A percentile compares a stretch with the other conserved stretches of the same genome.
Conservation (phyloP, 179 eudicot species). For the Beta macrorhiza region DNA sequence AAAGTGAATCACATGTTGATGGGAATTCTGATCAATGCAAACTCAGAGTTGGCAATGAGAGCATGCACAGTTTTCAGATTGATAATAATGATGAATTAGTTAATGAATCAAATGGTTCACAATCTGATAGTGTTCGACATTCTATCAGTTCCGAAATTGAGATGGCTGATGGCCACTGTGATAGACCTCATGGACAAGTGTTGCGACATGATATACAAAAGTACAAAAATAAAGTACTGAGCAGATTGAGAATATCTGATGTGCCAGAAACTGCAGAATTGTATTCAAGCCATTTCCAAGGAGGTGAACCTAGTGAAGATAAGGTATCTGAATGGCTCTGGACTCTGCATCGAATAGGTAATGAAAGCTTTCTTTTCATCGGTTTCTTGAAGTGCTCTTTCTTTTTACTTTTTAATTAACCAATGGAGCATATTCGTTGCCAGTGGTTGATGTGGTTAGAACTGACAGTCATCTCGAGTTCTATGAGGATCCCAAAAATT, state of each 20-base stretch:
- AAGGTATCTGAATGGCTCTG: constrained; percentile 97
- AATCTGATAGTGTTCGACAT: constrained; percentile 31
- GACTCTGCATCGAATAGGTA: constrained; percentile 96
- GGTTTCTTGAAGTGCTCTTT: background rate
- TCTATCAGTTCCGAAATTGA: constrained; percentile 51
- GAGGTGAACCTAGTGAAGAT: constrained; percentile 52
- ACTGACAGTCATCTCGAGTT: constrained; percentile 94
- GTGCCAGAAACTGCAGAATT: constrained; percentile 49
- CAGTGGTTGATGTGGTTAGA: constrained; percentile 99
- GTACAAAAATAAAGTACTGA: constrained; percentile 50
- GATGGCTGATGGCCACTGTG: constrained; percentile 34
- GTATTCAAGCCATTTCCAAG: constrained; percentile 41
- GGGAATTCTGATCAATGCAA: constrained; percentile 42
- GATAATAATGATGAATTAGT: constrained; percentile 67
- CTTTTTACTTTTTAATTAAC: constrained; percentile 1
- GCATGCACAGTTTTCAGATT: constrained; percentile 77
- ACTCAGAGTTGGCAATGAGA: constrained; percentile 39
- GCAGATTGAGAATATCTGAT: constrained; percentile 63
- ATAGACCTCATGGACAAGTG: constrained; percentile 32
- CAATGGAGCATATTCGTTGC: constrained; percentile 26
- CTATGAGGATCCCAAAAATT: constrained; percentile 82
- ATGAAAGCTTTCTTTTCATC: background rate
- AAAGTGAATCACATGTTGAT: constrained; percentile 42
- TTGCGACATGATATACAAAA: constrained; percentile 38
- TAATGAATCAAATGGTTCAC: constrained; percentile 56